Conservation (phyloP, 164 flowering plant genomes). For the Aristolochia fimbriata region DNA sequence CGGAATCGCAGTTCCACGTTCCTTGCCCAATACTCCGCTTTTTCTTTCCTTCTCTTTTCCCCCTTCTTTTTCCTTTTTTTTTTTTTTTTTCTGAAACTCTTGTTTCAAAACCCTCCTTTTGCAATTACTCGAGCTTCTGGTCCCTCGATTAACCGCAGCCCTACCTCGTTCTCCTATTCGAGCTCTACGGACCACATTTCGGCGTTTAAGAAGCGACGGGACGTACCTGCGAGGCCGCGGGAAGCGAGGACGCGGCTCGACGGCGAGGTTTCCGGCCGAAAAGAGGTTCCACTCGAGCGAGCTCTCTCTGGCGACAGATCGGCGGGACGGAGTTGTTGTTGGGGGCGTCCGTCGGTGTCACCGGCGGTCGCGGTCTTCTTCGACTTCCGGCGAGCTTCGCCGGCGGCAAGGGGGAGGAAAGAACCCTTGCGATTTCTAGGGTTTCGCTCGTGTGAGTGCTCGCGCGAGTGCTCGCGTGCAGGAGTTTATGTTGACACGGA, state of each 20-base stretch:
- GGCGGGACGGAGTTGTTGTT: not conserved
- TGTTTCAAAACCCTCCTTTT: no score
- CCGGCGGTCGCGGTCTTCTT: not conserved
- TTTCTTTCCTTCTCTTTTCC: not conserved
- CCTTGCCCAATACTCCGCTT: not conserved
- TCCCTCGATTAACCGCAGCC: no score
- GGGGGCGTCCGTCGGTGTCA: not conserved
- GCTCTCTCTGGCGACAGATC: not conserved
- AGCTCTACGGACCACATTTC: no score
- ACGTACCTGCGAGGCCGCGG: not conserved
- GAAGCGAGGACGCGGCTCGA: not conserved
- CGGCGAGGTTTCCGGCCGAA: not conserved
- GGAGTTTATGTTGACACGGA: slow-evolving; percentile 22
- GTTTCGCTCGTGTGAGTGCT: slow-evolving; percentile 29
- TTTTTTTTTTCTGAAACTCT: no score
- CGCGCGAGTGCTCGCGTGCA: slow-evolving; percentile 25
- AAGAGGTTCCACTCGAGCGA: no score
- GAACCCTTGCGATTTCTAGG: slow-evolving; percentile 13
- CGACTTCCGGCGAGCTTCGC: slow-evolving; percentile 9
- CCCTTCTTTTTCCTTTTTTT: no score
- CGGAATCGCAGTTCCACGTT: not conserved
- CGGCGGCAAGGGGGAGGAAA: slow-evolving; percentile 2
- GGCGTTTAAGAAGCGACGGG: not conserved
- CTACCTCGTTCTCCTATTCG: no score
- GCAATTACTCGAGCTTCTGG: no score